Base-by-base conservation (phyloP, 2,329 filamentous ascomycete genomes). In the Sporothrix phasma region DNA sequence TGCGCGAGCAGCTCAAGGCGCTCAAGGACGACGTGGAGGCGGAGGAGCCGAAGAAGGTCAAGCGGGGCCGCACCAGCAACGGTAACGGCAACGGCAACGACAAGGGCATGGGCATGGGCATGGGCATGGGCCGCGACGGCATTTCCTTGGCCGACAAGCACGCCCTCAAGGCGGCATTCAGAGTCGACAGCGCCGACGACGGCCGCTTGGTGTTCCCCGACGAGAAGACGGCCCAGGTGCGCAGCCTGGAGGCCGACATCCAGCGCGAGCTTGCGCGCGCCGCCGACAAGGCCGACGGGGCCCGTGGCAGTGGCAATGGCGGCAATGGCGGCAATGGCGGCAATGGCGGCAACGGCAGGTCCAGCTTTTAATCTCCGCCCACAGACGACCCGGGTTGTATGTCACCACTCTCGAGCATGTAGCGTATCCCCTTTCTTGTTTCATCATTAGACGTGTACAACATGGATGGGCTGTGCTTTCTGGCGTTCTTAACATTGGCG, bases 1-100 rank as follows among this genome's bases (percentile, higher is more conserved):
- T 83, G 53, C 76, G 74, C 54, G 68, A 73, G 49, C 72, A 77
- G 62, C 73, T 78, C 15, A 70, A 74, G 60, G 65, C 67, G 29
- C 58, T 73, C 3, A 71, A 73, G 46, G 71, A 71, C 15, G 83
- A 62, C 63, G 17, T 68, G n/a, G 24, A 13, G 5, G 47, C 47
- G 17, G 53, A 13, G 15, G 19, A 53, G 58, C 26, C 56, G 58
- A 46, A n/a, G 61, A 15, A n/a, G n/a, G n/a, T n/a, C n/a, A n/a
- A n/a, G n/a, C n/a, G n/a, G n/a, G n/a, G n/a, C n/a, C n/a, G n/a
- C n/a, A n/a, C n/a, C n/a, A n/a, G n/a, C n/a, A n/a, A n/a, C n/a
- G n/a, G n/a, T n/a, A n/a, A n/a, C 10, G 34, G 34, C 34, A 13
- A 58, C 41, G 10, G 11, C 6, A 17, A 13, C 39, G 34, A 24